Evolutionary conservation across 768 basidiomycete genomes (phyloP), one percentile per base, ranked within the genome.

Genomic region (Filobasidium floriforme): DNA sequence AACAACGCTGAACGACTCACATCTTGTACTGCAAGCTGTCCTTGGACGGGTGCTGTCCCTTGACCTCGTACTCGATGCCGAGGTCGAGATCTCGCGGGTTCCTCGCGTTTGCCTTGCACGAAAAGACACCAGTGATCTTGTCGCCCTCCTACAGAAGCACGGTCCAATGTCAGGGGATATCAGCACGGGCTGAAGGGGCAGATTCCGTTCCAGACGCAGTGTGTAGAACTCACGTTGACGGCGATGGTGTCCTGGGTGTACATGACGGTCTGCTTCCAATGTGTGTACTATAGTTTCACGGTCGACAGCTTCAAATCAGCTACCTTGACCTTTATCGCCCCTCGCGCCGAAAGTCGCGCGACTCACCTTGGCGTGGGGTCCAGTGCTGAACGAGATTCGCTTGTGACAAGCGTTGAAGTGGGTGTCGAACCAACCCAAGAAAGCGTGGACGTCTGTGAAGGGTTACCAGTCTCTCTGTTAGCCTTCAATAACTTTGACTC

Each of bases 341-440:
- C 32, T 37, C 32, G 32, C 32, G 4, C 32, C 51, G 37, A 28
- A 24, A 51, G 60, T 11, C 41, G 41, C 18, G 19, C 22, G 28
- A 67, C 90, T 77, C 72, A 92, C 92, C 79, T 91, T 89, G 63
- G 93, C 90, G 73, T 98, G 96, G 15, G 96, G 96, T 14, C 96
- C 96, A 14, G 96, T 99, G 55, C 92, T 94, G 80, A 99, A 99
- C 73, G 86, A 86, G 69, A 93, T 87, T 76, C 89, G 90, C 80
- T 92, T 96, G 83, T 98, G 96, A 64, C 91, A 92, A 78, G 89
- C 92, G 65, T 89, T 88, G 81, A 99, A 99, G 49, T 87, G 84
- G 75, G 94, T 88, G 78, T 99, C 96, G 80, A 99, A 99, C 96
- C 96, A 99, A 41, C 92, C 92, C 60, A 99, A 86, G 86, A 97